Percentiles rank a stretch among this genome's conserved stretches.
Conservation (phyloP, 78 protist genomes). For the Trichosphaerium sp. region DNA sequence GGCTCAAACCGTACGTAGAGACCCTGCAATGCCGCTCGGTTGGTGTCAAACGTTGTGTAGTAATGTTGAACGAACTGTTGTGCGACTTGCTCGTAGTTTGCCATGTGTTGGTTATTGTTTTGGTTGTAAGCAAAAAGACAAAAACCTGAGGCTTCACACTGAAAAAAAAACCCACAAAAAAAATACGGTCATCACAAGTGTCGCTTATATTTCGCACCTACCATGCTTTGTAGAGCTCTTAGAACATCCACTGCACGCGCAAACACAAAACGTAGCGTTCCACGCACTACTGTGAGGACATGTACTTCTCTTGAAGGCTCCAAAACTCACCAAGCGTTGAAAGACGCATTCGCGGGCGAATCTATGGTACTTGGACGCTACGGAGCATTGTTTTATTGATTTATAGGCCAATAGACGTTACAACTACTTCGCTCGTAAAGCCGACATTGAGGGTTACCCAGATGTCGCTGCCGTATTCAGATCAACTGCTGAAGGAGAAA, state of each 20-base stretch:
- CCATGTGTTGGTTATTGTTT: no score
- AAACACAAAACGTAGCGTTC: no score
- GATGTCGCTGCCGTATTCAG: slow-evolving; percentile 24
- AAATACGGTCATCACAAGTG: no score
- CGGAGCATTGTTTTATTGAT: not conserved
- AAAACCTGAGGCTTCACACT: no score
- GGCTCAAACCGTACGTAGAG: not conserved
- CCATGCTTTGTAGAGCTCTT: no score
- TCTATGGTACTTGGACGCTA: not conserved
- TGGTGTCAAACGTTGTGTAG: not conserved
- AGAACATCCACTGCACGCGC: no score
- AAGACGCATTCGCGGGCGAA: slow-evolving; percentile 8
- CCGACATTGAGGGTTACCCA: slow-evolving; percentile 22
- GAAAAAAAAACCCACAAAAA: no score
- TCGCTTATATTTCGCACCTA: no score
- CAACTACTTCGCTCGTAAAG: slow-evolving; percentile 13
- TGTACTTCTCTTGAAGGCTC: slow-evolving; percentile 18
- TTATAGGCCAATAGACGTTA: not conserved
- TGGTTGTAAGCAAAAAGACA: no score
- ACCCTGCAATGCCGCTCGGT: not conserved
- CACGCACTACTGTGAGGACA: no score
- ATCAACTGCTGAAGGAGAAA: slow-evolving; percentile 2
- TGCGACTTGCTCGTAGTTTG: not conserved
- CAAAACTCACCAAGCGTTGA: slow-evolving; percentile 7
- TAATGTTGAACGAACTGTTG: not conserved